These are phyloP conservation scores for Saksenaea vasiformis DNA, from an alignment of 371 early-diverging fungal species.

Conservation along the genomic window DNA sequence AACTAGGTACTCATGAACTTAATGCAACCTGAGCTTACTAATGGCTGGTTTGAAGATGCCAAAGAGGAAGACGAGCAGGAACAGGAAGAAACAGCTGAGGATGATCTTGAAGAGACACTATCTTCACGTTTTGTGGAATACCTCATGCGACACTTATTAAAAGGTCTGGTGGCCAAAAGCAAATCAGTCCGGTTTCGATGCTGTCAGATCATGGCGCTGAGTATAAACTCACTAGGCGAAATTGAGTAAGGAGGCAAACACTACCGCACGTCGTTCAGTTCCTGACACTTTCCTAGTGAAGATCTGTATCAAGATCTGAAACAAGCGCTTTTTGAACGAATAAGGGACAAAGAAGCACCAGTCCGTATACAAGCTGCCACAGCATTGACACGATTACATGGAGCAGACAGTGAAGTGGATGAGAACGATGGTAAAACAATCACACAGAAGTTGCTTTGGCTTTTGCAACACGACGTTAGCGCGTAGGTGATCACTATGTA, in stretches of 20 bases:
- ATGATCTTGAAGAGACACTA: slow-evolving; percentile 54
- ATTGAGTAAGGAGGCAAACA: slow-evolving; percentile 65
- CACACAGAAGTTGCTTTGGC: slow-evolving; percentile 60
- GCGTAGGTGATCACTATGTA: slow-evolving; percentile 50
- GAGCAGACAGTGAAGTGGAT: slow-evolving; percentile 56
- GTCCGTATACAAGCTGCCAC: slow-evolving; percentile 82
- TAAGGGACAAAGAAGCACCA: slow-evolving; percentile 80
- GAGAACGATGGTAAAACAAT: slow-evolving; percentile 62
- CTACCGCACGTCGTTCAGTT: neutral
- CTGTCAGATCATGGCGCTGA: slow-evolving; percentile 78
- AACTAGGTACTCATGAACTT: slow-evolving; percentile 47
- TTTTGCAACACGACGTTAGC: slow-evolving; percentile 76
- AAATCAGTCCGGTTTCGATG: slow-evolving; percentile 76
- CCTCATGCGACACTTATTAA: slow-evolving; percentile 67
- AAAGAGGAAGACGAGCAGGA: slow-evolving; percentile 14
- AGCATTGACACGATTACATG: slow-evolving; percentile 79
- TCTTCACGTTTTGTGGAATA: slow-evolving; percentile 74
- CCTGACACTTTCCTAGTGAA: slow-evolving; percentile 50
- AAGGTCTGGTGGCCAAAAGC: slow-evolving; percentile 76
- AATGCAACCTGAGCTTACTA: neutral
- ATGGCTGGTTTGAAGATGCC: slow-evolving; percentile 10
- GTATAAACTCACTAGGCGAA: slow-evolving; percentile 76
- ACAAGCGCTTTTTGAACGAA: slow-evolving; percentile 65
- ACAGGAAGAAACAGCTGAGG: slow-evolving; percentile 29
- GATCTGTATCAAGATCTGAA: slow-evolving; percentile 73